These are phyloP conservation scores for Candida stauntonica DNA, from an alignment of 805 yeast species.

Conservation along the genomic window DNA sequence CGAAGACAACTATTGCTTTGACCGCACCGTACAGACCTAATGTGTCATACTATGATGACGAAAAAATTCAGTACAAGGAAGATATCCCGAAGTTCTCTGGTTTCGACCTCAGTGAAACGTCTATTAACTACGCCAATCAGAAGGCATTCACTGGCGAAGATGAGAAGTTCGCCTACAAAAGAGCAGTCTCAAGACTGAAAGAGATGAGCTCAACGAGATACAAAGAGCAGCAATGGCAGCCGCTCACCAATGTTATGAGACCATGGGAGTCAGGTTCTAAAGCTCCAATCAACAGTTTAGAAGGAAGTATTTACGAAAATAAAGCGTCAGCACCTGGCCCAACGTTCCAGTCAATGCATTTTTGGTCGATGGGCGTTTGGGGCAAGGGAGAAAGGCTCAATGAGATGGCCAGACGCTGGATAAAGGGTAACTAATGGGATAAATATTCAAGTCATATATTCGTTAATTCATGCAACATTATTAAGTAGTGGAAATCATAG, in stretches of 20 bases:
- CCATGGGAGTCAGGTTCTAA: slow-evolving; percentile 46
- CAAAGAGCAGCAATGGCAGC: slow-evolving; percentile 53
- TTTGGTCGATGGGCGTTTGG: slow-evolving; percentile 72
- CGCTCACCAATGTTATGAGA: slow-evolving; percentile 45
- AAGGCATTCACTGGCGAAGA: slow-evolving; percentile 72
- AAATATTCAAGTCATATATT: too few relatives aligned
- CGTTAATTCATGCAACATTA: too few relatives aligned
- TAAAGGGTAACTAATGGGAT: slow-evolving; percentile 32
- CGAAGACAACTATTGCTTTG: slow-evolving; percentile 56
- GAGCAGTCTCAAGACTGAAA: slow-evolving; percentile 63
- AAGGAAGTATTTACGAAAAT: slow-evolving; percentile 20
- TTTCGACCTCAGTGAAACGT: slow-evolving; percentile 22
- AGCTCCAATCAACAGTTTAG: neutral
- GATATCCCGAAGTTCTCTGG: slow-evolving; percentile 17
- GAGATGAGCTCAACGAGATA: slow-evolving; percentile 54
- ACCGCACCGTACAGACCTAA: slow-evolving; percentile 68
- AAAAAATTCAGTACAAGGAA: slow-evolving; percentile 31
- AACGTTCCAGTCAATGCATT: slow-evolving; percentile 41
- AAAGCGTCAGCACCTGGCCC: slow-evolving; percentile 30
- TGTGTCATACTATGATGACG: slow-evolving; percentile 56
- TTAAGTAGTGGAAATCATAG: too few relatives aligned
- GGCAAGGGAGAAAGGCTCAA: slow-evolving; percentile 43
- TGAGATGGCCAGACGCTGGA: slow-evolving; percentile 53
- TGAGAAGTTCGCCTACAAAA: slow-evolving; percentile 65
- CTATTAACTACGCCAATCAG: slow-evolving; percentile 40